A percentile compares a stretch with the other conserved stretches of the same genome.
phyloP scores from a whole-genome alignment of 2,329 filamentous ascomycete species.

The Dactylellina parvicollis region DNA sequence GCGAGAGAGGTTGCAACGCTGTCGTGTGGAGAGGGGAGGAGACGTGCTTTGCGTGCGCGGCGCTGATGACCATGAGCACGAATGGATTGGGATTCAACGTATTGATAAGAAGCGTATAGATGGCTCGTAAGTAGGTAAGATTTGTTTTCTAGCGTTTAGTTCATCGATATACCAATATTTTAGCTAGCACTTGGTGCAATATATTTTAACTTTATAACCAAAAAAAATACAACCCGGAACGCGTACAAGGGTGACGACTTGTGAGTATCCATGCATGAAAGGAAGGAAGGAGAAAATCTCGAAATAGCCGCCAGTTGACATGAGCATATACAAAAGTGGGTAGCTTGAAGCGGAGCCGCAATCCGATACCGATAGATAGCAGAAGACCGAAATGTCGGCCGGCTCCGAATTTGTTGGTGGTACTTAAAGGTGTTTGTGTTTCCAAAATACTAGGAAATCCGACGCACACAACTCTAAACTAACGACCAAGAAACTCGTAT shows the following conservation, averaged over 20 bases:
- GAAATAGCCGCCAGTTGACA: too few species aligned
- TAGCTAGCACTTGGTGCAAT: conserved; percentile 1
- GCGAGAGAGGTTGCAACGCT: conserved; percentile 46
- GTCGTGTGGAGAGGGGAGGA: conserved; percentile 51
- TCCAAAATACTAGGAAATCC: not conserved
- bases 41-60: conserved; percentile 54
- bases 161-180: not conserved
- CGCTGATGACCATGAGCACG: conserved; percentile 52
- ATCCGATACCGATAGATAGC: conserved; percentile 19
- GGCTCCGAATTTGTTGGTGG: conserved; percentile 24
- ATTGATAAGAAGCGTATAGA: conserved; percentile 47
- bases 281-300: too few species aligned
- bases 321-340: not conserved
- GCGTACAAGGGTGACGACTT: too few species aligned
- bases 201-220: not conserved
- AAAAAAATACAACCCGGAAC: too few species aligned
- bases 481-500: not conserved
- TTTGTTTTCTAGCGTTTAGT: not conserved
- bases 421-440: conserved; percentile 21
- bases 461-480: conserved; percentile 3
- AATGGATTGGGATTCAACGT: conserved; percentile 51
- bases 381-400: conserved; percentile 34
- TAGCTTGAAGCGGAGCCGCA: conserved; percentile 6
- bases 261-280: too few species aligned
- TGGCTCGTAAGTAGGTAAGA: not conserved